Evolutionary conservation across 208 protist genomes (phyloP).

Genomic region (Angomonas deanei): DNA sequence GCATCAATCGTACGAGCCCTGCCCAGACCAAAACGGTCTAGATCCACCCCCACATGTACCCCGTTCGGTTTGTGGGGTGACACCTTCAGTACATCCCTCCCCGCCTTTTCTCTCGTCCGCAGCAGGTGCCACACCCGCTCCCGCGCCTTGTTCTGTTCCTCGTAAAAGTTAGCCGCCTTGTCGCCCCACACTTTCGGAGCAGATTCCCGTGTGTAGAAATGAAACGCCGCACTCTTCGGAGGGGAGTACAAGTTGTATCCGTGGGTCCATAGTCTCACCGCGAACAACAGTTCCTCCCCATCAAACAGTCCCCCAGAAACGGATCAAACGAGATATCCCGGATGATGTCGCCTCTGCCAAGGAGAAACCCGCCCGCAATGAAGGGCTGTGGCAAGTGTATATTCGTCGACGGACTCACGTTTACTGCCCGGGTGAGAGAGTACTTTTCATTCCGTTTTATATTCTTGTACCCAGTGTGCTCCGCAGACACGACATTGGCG

Average conservation of each 20-base stretch:
- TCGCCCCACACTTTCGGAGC: conserved; percentile 64
- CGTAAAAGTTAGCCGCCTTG: neutral
- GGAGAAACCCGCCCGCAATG: conserved; percentile 71
- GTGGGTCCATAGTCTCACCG: conserved; percentile 85
- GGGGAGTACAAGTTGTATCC: conserved; percentile 91
- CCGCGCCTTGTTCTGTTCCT: neutral
- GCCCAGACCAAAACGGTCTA: neutral
- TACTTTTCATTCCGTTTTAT: conserved; percentile 39
- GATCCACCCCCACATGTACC: neutral
- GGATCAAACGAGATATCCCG: conserved; percentile 93
- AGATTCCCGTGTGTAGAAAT: conserved; percentile 64
- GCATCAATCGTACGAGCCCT: neutral
- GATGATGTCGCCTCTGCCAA: conserved; percentile 36
- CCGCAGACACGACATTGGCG: conserved; percentile 24
- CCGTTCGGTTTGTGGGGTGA: neutral
- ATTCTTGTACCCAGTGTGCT: neutral
- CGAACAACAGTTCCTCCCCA: conserved; percentile 91
- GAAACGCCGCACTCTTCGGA: conserved; percentile 58
- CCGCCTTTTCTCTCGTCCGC: neutral
- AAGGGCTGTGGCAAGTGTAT: conserved; percentile 70
- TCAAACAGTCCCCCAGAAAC: conserved; percentile 90
- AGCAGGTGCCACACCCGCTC: neutral
- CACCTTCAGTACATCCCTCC: neutral
- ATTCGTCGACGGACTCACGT: conserved; percentile 2
- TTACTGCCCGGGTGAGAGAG: neutral